Percentiles rank a stretch among this genome's conserved stretches.
Evolutionary conservation across 495 filamentous ascomycete genomes (phyloP).

Genomic region (Lophiotrema nucula): DNA sequence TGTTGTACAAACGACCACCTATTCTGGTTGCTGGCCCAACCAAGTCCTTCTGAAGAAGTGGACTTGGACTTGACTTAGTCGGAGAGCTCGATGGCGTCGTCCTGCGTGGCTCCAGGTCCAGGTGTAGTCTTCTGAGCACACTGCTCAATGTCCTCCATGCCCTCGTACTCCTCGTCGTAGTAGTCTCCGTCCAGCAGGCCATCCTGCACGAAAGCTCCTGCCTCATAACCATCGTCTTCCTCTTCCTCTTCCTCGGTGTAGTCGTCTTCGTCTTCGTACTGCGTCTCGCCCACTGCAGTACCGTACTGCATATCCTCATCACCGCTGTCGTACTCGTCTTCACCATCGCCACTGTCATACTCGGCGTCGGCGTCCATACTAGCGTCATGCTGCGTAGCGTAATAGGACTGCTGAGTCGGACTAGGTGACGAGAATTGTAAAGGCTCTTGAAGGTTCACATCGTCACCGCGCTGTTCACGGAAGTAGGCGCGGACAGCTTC

Average conservation of each 20-base stretch:
- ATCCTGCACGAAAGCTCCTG: no score
- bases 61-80: no score
- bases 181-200: constrained; percentile 14
- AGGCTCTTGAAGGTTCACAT: neutral
- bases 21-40: no score
- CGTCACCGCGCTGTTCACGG: neutral
- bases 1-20: no score
- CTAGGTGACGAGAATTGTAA: constrained; percentile 12
- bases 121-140: neutral
- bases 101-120: constrained; percentile 24
- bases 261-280: constrained; percentile 29
- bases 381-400: neutral
- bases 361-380: neutral
- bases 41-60: no score
- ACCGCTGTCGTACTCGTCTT: constrained; percentile 7
- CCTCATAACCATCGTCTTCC: constrained; percentile 19
- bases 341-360: no score
- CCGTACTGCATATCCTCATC: no score
- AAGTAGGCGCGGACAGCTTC: constrained; percentile 21
- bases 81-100: constrained; percentile 37
- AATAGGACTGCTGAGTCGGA: constrained; percentile 20
- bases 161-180: constrained; percentile 16
- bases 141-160: neutral
- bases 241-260: no score
- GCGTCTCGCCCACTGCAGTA: constrained; percentile 16